These are phyloP conservation scores for Pythium volutum DNA, from an alignment of 352 stramenopile genomes.

Conservation along the genomic window DNA sequence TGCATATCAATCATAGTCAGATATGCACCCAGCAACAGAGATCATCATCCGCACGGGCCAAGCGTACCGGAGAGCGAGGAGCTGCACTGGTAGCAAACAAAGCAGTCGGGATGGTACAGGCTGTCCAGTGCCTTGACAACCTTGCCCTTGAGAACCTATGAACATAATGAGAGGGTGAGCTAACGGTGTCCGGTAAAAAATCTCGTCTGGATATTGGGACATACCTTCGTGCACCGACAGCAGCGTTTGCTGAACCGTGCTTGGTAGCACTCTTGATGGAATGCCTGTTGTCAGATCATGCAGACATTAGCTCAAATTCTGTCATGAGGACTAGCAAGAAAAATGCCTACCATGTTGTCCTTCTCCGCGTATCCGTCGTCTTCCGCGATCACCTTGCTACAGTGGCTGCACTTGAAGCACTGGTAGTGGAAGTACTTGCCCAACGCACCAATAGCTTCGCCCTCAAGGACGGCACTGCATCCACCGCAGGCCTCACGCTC, in stretches of 20 bases:
- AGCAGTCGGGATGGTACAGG: slow-evolving; percentile 83
- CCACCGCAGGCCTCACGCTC: slow-evolving; percentile 72
- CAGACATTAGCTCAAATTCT: slow-evolving; percentile 4
- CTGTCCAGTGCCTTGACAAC: slow-evolving; percentile 82
- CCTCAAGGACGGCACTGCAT: slow-evolving; percentile 65
- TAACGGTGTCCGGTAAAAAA: neutral
- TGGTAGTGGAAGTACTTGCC: slow-evolving; percentile 85
- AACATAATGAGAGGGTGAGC: neutral
- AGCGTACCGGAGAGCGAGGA: slow-evolving; percentile 65
- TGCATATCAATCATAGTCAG: slow-evolving; percentile 23
- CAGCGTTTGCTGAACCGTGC: slow-evolving; percentile 77
- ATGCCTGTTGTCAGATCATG: slow-evolving; percentile 36
- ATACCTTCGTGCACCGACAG: slow-evolving; percentile 66
- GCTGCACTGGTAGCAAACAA: slow-evolving; percentile 77
- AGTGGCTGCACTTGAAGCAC: slow-evolving; percentile 85
- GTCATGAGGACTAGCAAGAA: neutral
- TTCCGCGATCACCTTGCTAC: slow-evolving; percentile 62
- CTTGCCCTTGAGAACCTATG: slow-evolving; percentile 73
- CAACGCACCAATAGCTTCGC: slow-evolving; percentile 73
- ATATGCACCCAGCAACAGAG: neutral
- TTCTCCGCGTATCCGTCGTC: slow-evolving; percentile 84
- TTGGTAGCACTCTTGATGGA: slow-evolving; percentile 81
- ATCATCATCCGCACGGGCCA: neutral
- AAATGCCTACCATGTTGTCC: slow-evolving; percentile 60
- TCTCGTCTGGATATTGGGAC: neutral